Evolutionary conservation across 2,329 filamentous ascomycete species (phyloP).

Genomic region (Dothideomycetidae sp.): DNA sequence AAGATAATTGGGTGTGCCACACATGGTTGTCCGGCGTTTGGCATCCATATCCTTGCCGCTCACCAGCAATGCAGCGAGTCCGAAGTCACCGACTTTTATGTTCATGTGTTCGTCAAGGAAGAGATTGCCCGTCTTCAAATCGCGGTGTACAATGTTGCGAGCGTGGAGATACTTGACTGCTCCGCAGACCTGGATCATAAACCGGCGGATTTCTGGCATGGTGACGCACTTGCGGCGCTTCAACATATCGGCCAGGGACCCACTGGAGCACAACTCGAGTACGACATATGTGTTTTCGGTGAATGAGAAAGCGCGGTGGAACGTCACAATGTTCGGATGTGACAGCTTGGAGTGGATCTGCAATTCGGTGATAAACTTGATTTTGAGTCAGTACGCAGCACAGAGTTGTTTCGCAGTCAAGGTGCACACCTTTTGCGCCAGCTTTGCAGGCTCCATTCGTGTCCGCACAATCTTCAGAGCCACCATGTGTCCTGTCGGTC

Average conservation of each 20-base stretch:
- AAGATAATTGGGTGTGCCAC: slow-evolving; percentile 96
- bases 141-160: slow-evolving; percentile 89
- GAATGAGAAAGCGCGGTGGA: slow-evolving; percentile 86
- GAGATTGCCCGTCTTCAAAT: slow-evolving; percentile 96
- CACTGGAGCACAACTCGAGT: slow-evolving; percentile 86
- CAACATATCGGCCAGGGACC: slow-evolving; percentile 95
- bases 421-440: slow-evolving; percentile 60
- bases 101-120: slow-evolving; percentile 94
- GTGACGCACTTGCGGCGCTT: slow-evolving; percentile 82
- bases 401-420: neutral
- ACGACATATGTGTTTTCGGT: slow-evolving; percentile 83
- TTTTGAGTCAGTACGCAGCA: slow-evolving; percentile 6
- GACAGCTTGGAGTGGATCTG: slow-evolving; percentile 98
- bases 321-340: slow-evolving; percentile 90
- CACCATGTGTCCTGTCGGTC: slow-evolving; percentile 49
- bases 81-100: slow-evolving; percentile 95
- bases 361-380: slow-evolving; percentile 61
- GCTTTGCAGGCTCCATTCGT: slow-evolving; percentile 62
- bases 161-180: slow-evolving; percentile 97
- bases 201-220: slow-evolving; percentile 85
- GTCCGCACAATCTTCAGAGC: slow-evolving; percentile 75
- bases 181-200: slow-evolving; percentile 86
- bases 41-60: slow-evolving; percentile 82
- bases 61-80: slow-evolving; percentile 77
- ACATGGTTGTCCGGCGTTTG: slow-evolving; percentile 74